Base-by-base conservation (phyloP, 1,284 basidiomycete genomes). In the Sparassis latifolia region DNA sequence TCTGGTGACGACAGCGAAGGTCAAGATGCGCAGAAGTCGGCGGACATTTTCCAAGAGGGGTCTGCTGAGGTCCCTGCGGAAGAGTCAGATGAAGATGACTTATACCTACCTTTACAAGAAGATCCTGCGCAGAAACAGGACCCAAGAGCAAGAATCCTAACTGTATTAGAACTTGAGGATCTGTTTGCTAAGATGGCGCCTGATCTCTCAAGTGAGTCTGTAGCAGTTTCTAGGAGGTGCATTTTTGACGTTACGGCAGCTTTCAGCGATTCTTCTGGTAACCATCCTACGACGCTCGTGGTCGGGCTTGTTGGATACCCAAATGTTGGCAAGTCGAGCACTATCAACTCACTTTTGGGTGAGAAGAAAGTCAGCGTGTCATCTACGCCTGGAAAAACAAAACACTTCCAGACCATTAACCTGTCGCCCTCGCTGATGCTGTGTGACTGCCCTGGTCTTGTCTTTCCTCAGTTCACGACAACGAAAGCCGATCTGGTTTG, bases 391-490 rank as follows among this genome's bases (percentile, higher is more conserved):
- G 95, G 97, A 58, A 98, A 99, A 70, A 99, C 97, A 32, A 99
- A 99, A 67, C 97, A 99, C 70, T 98, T 99, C 75, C 97, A 99
- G 71, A 99, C 97, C 0, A 94, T 98, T 56, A 82, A 94, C 57
- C 79, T 99, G 30, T 94, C 94, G 0, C 82, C 90, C 31, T 76
- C 81, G 2, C 89, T 98, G 45, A 78, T 91, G 10, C 80, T 99
- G n/a, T 99, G 96, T 62, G 97, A 99, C 74, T 99, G 97, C 72
- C 97, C 97, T 10, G 97, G 97, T 72, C 76, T 99, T 31, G 97
- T 99, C 12, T 99, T 99, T 67, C 97, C 97, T 4, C 97, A 99
- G 63, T 99, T 99, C 67, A 90, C 95, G 4, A 92, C 90, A 35
- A 97, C 93, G 2, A 92, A 92, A 62, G 97, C 96, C 4, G 94